phyloP scores from a whole-genome alignment of 768 basidiomycete species.

The Agrocybe chaxingu region DNA sequence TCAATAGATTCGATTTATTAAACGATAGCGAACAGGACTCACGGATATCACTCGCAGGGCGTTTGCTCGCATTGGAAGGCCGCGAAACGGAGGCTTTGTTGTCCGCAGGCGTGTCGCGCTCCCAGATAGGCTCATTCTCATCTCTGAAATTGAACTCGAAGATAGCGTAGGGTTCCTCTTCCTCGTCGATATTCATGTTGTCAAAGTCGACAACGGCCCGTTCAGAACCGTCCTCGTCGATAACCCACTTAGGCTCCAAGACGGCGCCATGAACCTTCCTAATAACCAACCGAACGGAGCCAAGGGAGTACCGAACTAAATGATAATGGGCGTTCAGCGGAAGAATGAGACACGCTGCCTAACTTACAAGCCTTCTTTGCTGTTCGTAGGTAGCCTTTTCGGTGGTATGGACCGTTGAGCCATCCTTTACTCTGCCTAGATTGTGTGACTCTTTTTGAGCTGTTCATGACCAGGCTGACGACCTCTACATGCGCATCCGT shows the following conservation, averaged over 20 bases:
- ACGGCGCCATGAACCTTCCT: constrained; percentile 1
- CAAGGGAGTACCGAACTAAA: not conserved
- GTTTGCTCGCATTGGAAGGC: too few relatives aligned
- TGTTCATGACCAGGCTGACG: constrained; percentile 2
- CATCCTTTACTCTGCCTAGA: not conserved
- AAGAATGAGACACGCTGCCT: too few relatives aligned
- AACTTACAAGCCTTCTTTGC: not conserved
- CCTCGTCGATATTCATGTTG: constrained; percentile 5
- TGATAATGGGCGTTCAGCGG: too few relatives aligned
- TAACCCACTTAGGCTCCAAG: not conserved
- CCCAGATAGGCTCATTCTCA: not conserved
- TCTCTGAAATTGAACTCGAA: constrained; percentile 2
- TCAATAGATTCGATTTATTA: too few relatives aligned
- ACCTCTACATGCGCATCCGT: not conserved
- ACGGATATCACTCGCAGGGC: too few relatives aligned
- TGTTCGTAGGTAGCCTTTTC: not conserved
- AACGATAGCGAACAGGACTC: too few relatives aligned
- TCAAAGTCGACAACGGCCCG: not conserved
- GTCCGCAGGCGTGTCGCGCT: too few relatives aligned
- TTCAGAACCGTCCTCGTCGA: not conserved
- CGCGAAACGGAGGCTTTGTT: too few relatives aligned
- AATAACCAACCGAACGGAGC: constrained; percentile 2
- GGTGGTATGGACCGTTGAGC: constrained; percentile 4
- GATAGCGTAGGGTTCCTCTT: constrained; percentile 1
- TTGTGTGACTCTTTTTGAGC: not conserved